Evolutionary conservation across 2,329 filamentous ascomycete genomes (phyloP), one percentile per base, ranked within the genome.

Genomic region (Pseudogymnoascus sp.): DNA sequence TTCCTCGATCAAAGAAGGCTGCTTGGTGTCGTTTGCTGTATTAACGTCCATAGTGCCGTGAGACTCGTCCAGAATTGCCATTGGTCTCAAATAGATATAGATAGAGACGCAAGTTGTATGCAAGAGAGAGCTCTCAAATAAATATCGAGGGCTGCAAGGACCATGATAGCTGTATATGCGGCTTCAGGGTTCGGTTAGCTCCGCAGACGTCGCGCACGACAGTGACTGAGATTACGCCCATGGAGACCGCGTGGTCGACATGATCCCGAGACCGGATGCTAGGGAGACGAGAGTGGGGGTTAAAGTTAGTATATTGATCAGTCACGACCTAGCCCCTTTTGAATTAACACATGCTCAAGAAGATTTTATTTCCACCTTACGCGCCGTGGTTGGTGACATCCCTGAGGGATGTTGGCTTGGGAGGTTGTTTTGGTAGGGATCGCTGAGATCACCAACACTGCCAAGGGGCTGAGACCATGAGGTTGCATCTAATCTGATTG

Each of bases 401-500:
- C 18, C 40, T 26, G 14, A 36, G 57, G 26, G n/a, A 11, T 14
- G 37, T 40, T 31, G 36, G 62, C 16, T 37, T 59, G n/a, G 18
- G 62, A 16, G 16, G 29, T 18, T 7, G 14, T 5, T 37, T 63
- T 63, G 18, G 39, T 29, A 31, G 47, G 26, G 42, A 14, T 57
- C n/a, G 47, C 16, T 4, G 2, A 34, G 51, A 14, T 18, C 29
- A 47, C 42, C 45, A 51, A 51, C 23, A 51, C 4, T 29, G 51
- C n/a, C 51, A 57, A 57, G 51, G 23, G 51, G 51, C 36, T 26
- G 16, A 31, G 29, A 31, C 29, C 18, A 1, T 1, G 6, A 42
- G 1, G 34, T 61, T 63, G 39, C 31, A 63, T 63, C 62, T 63
- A 63, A 63, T 63, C 62, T 63, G 54, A 63, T 63, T 29, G 39